Evolutionary conservation across 1,284 basidiomycete genomes (phyloP), one percentile per base, ranked within the genome.

Genomic region (Melampsora abietis-canadensis): DNA sequence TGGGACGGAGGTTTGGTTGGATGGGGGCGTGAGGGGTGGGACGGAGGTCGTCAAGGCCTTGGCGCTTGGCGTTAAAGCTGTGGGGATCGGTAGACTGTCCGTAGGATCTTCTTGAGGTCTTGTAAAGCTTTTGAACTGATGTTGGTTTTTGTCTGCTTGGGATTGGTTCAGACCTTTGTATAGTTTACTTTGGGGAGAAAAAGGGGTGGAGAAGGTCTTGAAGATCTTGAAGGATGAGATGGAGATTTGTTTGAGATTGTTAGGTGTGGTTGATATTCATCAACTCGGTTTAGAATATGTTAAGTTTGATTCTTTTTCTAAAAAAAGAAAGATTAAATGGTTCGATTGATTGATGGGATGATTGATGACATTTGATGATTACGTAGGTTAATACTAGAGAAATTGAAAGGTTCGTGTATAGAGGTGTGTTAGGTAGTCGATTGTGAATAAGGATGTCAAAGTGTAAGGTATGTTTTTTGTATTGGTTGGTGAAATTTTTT

Each of bases 21-120:
- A 82, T 76, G 78, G 79, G 31, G 80, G 80, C 0, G 78, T 82
- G 48, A 76, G 81, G 0, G 76, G 78, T 2, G 80, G 81, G 15
- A 77, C 76, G 2, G 80, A 81, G 61, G 76, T 79, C 57, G 78
- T 81, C 76, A 81, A 80, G 57, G 81, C 81, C 0, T 73, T 82
- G 8, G 80, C 80, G 5, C 75, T 82, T 10, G 80, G 81, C 0
- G 81, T 80, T 0, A 77, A 79, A 17, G 78, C 75, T 34, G 76
- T 78, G 60, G 68, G 78, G 62, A 76, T 81, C 60, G 79, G 77
- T 27, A 27, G 59, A 31, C 8, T 19, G 51, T 54, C 10, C 12
- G 51, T 54, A 1, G 21, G 21, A 4, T 51, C 14, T 54, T 54
- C n/a, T n/a, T 54, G 12, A 10, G 7, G 21, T 21, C 21, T 12